Evolutionary conservation across 2,329 filamentous ascomycete genomes (phyloP).

Genomic region (Pyricularia grisea): DNA sequence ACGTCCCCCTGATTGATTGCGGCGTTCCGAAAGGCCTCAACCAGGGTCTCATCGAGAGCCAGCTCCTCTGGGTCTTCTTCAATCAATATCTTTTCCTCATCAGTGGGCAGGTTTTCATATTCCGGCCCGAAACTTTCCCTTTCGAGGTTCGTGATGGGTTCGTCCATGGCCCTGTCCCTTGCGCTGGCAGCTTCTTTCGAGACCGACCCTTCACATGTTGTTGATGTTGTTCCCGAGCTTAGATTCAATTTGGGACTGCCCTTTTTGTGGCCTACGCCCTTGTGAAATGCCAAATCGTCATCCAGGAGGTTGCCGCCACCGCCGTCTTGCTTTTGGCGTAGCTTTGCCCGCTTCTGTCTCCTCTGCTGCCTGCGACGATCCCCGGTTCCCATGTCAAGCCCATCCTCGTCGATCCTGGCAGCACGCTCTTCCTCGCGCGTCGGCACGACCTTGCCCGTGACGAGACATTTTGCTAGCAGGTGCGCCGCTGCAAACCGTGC

Average conservation of each 20-base stretch:
- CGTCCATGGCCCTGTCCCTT: too few species aligned
- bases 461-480: not conserved
- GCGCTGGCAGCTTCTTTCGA: not conserved
- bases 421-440: not conserved
- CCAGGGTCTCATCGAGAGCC: not conserved
- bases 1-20: not conserved
- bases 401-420: not conserved
- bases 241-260: too few species aligned
- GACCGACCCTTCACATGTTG: too few species aligned
- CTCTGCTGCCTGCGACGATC: not conserved
- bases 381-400: too few species aligned
- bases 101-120: not conserved
- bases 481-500: not conserved
- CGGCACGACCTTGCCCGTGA: not conserved
- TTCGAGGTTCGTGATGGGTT: not conserved
- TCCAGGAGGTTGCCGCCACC: not conserved
- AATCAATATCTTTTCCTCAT: not conserved
- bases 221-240: not conserved
- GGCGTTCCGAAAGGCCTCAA: not conserved
- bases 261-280: too few species aligned
- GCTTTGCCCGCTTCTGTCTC: not conserved
- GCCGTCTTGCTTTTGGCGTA: not conserved
- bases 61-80: not conserved
- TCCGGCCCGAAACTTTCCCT: not conserved
- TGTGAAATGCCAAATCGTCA: not conserved